Conservation (phyloP, 108 stramenopile species). For the Nitzschia palea region DNA sequence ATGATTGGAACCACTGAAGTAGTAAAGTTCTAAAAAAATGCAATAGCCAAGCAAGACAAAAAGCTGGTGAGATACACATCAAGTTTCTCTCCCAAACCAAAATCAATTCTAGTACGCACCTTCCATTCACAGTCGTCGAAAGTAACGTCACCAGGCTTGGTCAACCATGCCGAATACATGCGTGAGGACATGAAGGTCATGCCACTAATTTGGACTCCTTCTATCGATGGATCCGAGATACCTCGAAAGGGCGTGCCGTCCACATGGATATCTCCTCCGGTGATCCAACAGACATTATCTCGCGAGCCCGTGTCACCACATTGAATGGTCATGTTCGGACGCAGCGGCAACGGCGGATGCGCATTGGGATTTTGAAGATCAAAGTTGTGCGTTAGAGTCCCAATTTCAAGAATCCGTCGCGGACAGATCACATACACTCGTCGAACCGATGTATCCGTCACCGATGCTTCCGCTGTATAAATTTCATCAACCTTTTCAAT, state of each 20-base stretch:
- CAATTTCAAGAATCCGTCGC: constrained; percentile 17
- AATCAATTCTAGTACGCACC: constrained; percentile 21
- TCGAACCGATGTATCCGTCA: constrained; percentile 24
- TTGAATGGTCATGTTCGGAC: constrained; percentile 39
- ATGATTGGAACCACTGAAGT: constrained; percentile 33
- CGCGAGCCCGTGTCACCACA: constrained; percentile 39
- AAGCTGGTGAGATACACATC: neutral
- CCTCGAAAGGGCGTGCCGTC: constrained; percentile 43
- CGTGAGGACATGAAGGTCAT: constrained; percentile 33
- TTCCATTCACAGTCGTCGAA: constrained; percentile 47
- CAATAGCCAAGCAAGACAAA: constrained; percentile 4
- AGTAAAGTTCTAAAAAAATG: neutral
- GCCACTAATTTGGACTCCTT: constrained; percentile 39
- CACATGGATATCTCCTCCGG: constrained; percentile 42
- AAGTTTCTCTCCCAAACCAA: neutral
- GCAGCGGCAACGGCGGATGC: constrained; percentile 28
- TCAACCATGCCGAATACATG: constrained; percentile 36
- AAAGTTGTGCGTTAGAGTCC: constrained; percentile 25
- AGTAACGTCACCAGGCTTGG: constrained; percentile 38
- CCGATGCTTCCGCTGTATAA: constrained; percentile 9
- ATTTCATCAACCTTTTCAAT: constrained; percentile 27
- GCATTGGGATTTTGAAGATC: constrained; percentile 1
- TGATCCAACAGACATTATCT: constrained; percentile 34
- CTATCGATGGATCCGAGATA: constrained; percentile 23
- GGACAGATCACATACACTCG: constrained; percentile 38